A percentile compares a stretch with the other conserved stretches of the same genome.
Evolutionary conservation across 495 filamentous ascomycete species (phyloP).

Genomic region (Neurospora tetrasperma): DNA sequence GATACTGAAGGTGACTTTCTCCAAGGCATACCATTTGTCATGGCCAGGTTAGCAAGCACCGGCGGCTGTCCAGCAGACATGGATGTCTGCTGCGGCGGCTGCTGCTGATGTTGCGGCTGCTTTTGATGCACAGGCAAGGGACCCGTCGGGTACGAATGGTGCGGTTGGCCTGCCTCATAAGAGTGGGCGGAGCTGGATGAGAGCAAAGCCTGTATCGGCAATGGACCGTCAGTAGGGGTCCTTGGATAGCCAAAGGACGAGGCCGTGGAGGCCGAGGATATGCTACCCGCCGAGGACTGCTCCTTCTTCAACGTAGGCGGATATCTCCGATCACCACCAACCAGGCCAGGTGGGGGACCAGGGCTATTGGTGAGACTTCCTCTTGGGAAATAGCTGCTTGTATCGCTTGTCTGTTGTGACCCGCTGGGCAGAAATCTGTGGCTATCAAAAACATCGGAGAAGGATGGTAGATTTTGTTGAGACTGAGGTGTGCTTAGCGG

Average conservation of each 20-base stretch:
- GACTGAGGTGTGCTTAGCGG: conserved; percentile 3
- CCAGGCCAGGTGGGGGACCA: conserved; percentile 7
- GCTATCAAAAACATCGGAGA: conserved; percentile 26
- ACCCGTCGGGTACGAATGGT: conserved; percentile 3
- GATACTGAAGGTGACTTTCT: background rate
- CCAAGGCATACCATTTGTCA: conserved; percentile 14
- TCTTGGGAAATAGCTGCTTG: conserved; percentile 14
- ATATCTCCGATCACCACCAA: conserved; percentile 6
- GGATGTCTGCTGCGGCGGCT: background rate
- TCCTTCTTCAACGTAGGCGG: conserved; percentile 29
- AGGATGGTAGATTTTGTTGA: conserved; percentile 20
- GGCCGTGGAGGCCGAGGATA: conserved; percentile 21
- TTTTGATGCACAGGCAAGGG: background rate
- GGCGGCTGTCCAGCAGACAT: background rate
- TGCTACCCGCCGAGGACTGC: conserved; percentile 26
- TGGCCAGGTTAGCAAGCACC: background rate
- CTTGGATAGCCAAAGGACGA: conserved; percentile 24
- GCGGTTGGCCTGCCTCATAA: conserved; percentile 11
- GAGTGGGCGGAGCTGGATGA: conserved; percentile 24
- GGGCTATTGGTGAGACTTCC: conserved; percentile 8
- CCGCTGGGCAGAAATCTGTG: conserved; percentile 8
- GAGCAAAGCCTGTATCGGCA: conserved; percentile 38
- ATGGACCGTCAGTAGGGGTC: conserved; percentile 31
- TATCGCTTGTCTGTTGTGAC: conserved; percentile 7
- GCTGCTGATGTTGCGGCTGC: background rate